Percentiles rank a stretch among this genome's conserved stretches.
Evolutionary conservation across 2,329 filamentous ascomycete genomes (phyloP).

Genomic region (Fusarium virguliforme): DNA sequence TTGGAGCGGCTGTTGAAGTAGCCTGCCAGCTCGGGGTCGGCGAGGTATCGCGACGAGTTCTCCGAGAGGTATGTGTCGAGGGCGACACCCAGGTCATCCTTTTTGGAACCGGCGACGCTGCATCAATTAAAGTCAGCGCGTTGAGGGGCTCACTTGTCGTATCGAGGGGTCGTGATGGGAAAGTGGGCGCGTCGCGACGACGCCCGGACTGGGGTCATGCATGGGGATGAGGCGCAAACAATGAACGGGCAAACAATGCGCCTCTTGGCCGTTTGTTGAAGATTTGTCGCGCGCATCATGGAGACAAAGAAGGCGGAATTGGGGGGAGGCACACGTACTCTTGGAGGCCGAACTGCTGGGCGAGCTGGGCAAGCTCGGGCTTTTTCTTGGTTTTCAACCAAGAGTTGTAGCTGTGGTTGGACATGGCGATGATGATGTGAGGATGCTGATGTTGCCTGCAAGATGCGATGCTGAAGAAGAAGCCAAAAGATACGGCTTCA

Average conservation of each 20-base stretch:
- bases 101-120: constrained; percentile 81
- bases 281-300: constrained; percentile 4
- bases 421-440: constrained; percentile 37
- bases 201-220: constrained; percentile 30
- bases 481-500: neutral
- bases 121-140: constrained; percentile 40
- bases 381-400: constrained; percentile 90
- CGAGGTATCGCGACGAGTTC: constrained; percentile 76
- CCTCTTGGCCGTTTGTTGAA: neutral
- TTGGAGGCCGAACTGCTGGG: constrained; percentile 78
- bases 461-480: constrained; percentile 18
- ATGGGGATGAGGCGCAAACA: constrained; percentile 37
- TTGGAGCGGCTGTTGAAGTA: constrained; percentile 82
- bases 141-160: constrained; percentile 11
- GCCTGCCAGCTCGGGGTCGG: constrained; percentile 75
- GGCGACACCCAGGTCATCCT: constrained; percentile 82
- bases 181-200: constrained; percentile 42
- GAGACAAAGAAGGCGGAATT: constrained; percentile 1
- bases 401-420: constrained; percentile 65
- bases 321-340: constrained; percentile 71
- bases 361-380: constrained; percentile 82
- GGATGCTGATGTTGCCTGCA: constrained; percentile 50
- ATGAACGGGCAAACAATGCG: constrained; percentile 31
- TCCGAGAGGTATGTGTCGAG: constrained; percentile 82
- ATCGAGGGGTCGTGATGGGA: constrained; percentile 29